Conservation (phyloP, 2,329 filamentous ascomycete genomes). For the Huntiella bhutanensis region DNA sequence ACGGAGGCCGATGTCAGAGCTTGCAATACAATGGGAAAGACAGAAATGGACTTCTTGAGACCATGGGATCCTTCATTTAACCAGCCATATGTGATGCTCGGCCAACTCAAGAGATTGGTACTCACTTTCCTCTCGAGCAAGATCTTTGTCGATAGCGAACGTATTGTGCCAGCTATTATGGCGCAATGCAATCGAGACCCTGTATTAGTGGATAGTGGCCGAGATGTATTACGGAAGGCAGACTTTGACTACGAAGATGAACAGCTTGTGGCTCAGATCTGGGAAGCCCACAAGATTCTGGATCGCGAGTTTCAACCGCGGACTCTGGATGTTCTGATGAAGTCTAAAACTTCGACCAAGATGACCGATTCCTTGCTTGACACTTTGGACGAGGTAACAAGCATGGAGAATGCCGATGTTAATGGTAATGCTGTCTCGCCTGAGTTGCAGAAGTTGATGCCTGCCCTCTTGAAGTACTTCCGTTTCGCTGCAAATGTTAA, state of each 20-base stretch:
- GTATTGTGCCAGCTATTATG: slow-evolving; percentile 67
- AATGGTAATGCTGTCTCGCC: neutral
- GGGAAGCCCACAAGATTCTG: slow-evolving; percentile 52
- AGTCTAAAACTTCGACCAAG: slow-evolving; percentile 53
- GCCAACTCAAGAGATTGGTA: slow-evolving; percentile 34
- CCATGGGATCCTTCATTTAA: slow-evolving; percentile 31
- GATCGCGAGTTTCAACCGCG: slow-evolving; percentile 58
- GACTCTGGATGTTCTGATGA: slow-evolving; percentile 56
- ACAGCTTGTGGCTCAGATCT: slow-evolving; percentile 44
- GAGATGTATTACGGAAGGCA: slow-evolving; percentile 72
- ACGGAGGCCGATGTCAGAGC: neutral
- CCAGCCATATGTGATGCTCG: slow-evolving; percentile 14
- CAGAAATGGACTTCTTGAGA: slow-evolving; percentile 51
- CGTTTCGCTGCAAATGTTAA: slow-evolving; percentile 71
- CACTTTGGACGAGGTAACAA: slow-evolving; percentile 32
- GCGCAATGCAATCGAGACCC: slow-evolving; percentile 70
- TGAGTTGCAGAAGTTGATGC: slow-evolving; percentile 57
- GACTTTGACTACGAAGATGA: slow-evolving; percentile 54
- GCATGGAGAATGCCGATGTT: neutral
- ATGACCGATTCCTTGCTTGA: slow-evolving; percentile 29
- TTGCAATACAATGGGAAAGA: slow-evolving; percentile 27
- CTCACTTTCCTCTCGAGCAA: slow-evolving; percentile 63
- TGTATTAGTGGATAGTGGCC: slow-evolving; percentile 63
- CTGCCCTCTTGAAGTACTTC: slow-evolving; percentile 68
- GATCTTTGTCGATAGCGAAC: slow-evolving; percentile 65